Conservation (phyloP, 73 alveolate genomes). For the Stentor coeruleus region DNA sequence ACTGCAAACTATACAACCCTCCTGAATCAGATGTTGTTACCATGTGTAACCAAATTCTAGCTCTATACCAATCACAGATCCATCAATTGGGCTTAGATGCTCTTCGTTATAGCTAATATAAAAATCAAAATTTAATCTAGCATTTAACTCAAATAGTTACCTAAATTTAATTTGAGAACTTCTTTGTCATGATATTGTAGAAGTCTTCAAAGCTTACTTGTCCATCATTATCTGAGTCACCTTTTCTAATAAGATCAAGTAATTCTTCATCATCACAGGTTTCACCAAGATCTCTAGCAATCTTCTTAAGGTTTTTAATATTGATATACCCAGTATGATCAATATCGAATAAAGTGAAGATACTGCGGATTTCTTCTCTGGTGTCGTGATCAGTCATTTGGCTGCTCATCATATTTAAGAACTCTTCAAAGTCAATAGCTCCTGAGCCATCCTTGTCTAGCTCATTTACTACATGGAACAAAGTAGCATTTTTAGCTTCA, state of each 20-base stretch:
- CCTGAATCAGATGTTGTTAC: constrained; percentile 40
- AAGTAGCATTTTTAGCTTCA: constrained; percentile 32
- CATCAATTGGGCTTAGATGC: neutral
- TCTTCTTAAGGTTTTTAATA: constrained; percentile 34
- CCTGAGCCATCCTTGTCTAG: constrained; percentile 47
- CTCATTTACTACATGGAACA: constrained; percentile 30
- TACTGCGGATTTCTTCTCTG: constrained; percentile 40
- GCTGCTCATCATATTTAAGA: constrained; percentile 49
- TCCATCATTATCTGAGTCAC: constrained; percentile 60
- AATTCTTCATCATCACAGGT: constrained; percentile 44
- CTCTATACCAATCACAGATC: neutral
- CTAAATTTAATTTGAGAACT: no score
- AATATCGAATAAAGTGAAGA: constrained; percentile 40
- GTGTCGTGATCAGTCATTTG: constrained; percentile 37
- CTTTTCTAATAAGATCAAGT: constrained; percentile 42
- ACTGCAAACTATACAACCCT: constrained; percentile 54
- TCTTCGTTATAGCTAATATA: neutral
- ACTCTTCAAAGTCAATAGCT: constrained; percentile 59
- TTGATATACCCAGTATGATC: constrained; percentile 45
- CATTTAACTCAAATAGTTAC: no score
- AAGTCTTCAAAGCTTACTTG: constrained; percentile 63
- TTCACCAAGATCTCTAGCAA: constrained; percentile 42
- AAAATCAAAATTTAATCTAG: no score
- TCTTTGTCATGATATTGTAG: constrained; percentile 50
- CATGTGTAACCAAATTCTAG: constrained; percentile 31